Conservation (phyloP, 306 rosid species). For the Vigna angularis region DNA sequence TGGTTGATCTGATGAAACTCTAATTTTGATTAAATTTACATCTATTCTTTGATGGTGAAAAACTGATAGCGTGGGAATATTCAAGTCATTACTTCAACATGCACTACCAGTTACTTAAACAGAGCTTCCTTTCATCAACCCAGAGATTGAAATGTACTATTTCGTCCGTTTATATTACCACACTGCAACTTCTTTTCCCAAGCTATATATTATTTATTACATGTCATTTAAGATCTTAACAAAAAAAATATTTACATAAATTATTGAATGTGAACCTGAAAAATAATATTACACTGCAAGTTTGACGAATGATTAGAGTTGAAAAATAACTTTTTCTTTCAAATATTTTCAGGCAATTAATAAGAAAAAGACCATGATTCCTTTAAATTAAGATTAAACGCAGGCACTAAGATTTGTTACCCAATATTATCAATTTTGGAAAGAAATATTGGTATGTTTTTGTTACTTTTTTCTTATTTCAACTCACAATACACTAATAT, state of each 20-base stretch:
- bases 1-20: not conserved
- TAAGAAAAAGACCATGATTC: too few relatives aligned
- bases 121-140: not conserved
- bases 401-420: not conserved
- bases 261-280: too few relatives aligned
- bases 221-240: too few relatives aligned
- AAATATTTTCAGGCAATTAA: too few relatives aligned
- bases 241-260: too few relatives aligned
- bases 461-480: not conserved
- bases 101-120: not conserved
- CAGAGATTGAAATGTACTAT: not conserved
- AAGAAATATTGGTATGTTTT: not conserved
- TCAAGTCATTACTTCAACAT: not conserved
- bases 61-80: not conserved
- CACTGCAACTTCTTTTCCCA: not conserved
- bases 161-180: not conserved
- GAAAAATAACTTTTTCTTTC: not conserved
- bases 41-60: not conserved
- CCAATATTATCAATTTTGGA: not conserved
- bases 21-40: not conserved
- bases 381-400: not conserved
- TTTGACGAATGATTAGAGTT: not conserved
- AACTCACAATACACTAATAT: not conserved
- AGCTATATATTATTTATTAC: too few relatives aligned
- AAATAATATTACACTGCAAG: not conserved